Conservation (phyloP, 139 green algal species). For the Chlamydomonas sp. region DNA sequence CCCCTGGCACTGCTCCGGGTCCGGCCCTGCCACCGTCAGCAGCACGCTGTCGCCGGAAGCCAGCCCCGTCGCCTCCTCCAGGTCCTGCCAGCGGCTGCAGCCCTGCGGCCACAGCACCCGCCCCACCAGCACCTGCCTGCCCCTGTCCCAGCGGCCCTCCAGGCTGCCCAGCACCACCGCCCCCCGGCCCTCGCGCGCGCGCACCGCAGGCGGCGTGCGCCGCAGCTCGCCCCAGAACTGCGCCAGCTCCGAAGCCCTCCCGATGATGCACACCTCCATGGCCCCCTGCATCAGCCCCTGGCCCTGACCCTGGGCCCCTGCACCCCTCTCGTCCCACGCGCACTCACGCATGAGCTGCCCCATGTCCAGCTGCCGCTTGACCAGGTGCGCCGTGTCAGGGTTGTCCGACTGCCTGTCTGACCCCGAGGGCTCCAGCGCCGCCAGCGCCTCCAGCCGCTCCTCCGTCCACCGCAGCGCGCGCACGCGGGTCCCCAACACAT, state of each 20-base stretch:
- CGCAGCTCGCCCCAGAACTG: slow-evolving; percentile 5
- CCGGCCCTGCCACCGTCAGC: not conserved
- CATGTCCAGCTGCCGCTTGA: too few species aligned
- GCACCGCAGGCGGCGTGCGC: not conserved
- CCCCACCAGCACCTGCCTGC: not conserved
- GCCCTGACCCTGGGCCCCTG: not conserved
- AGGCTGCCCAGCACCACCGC: not conserved
- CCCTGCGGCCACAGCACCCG: not conserved
- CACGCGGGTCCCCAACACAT: slow-evolving; percentile 7
- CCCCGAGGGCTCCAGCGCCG: not conserved
- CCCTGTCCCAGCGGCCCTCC: not conserved
- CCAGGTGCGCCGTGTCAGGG: not conserved
- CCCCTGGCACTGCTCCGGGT: not conserved
- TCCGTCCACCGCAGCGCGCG: slow-evolving; percentile 21
- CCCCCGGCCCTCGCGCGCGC: not conserved
- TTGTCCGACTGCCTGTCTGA: not conserved
- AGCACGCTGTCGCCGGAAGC: not conserved
- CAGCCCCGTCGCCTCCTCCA: slow-evolving; percentile 2
- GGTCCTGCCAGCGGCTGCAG: not conserved
- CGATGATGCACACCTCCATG: not conserved
- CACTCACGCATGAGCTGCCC: not conserved
- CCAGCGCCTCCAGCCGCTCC: slow-evolving; percentile 18
- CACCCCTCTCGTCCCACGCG: not conserved
- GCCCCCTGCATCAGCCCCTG: not conserved
- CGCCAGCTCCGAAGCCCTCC: not conserved